phyloP scores from a whole-genome alignment of 345 rosid genomes.

The Lepidium africanum region DNA sequence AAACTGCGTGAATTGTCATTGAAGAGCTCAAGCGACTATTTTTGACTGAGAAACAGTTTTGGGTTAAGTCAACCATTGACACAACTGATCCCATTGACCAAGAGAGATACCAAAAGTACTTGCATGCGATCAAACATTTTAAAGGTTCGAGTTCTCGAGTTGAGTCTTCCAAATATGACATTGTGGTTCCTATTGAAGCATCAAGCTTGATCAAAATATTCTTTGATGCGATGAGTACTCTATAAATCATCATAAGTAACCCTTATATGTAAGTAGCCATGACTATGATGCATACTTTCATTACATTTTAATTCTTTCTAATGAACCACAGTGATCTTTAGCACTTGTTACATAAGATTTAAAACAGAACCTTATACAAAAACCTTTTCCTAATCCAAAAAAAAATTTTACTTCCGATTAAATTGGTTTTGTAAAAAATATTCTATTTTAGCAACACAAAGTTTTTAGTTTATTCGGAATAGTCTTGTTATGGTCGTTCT shows the following conservation, averaged over 20 bases:
- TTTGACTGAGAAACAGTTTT: constrained; percentile 37
- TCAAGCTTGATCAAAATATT: constrained; percentile 36
- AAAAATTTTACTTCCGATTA: no score
- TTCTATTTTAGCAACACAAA: no score
- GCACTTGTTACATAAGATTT: no score
- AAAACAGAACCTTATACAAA: no score
- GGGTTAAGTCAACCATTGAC: constrained; percentile 37
- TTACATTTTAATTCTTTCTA: no score
- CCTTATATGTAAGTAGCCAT: not conserved
- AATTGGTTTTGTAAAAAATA: no score
- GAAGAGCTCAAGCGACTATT: constrained; percentile 49
- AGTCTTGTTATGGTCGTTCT: no score
- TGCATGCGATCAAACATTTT: constrained; percentile 23
- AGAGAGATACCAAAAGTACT: constrained; percentile 34
- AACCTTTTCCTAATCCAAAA: no score
- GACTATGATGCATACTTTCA: not conserved
- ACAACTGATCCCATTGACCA: constrained; percentile 35
- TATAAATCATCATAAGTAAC: not conserved
- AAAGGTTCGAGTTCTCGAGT: constrained; percentile 31
- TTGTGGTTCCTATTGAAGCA: constrained; percentile 37
- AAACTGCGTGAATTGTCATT: constrained; percentile 40
- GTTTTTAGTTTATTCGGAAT: no score
- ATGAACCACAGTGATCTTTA: no score
- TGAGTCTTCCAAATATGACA: constrained; percentile 57
- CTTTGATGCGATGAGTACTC: constrained; percentile 40